phyloP scores from a whole-genome alignment of 352 stramenopile species.

The Thraustotheca clavata region DNA sequence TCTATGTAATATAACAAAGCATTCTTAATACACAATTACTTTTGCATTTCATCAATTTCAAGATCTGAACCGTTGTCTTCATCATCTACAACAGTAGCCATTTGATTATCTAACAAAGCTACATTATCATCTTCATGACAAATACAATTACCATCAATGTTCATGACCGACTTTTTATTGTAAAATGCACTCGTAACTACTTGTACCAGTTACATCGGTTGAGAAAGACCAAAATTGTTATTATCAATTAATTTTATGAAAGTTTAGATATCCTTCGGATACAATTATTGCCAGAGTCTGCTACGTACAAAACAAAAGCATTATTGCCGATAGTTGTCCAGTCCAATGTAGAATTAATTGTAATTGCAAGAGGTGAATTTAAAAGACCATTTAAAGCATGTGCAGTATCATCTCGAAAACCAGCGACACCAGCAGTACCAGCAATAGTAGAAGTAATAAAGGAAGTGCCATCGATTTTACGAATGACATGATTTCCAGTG shows the following conservation, averaged over 20 bases:
- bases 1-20: not conserved
- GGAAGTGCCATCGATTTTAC: slow-evolving; percentile 49
- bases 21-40: not conserved
- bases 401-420: slow-evolving; percentile 82
- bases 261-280: slow-evolving; percentile 59
- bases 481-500: slow-evolving; percentile 93
- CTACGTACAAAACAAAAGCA: slow-evolving; percentile 75
- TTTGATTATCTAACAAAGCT: slow-evolving; percentile 19
- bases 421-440: slow-evolving; percentile 45
- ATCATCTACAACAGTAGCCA: not conserved
- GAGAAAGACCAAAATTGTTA: no score
- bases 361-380: slow-evolving; percentile 88
- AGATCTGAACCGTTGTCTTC: slow-evolving; percentile 17
- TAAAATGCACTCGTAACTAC: no score
- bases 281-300: slow-evolving; percentile 94
- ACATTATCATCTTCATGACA: not conserved
- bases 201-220: no score
- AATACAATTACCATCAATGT: no score
- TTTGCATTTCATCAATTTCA: slow-evolving; percentile 20
- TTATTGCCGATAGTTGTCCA: slow-evolving; percentile 41
- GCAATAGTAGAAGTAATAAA: slow-evolving; percentile 77
- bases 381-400: slow-evolving; percentile 66
- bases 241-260: no score
- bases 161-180: no score
- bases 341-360: slow-evolving; percentile 25